Percentiles rank a stretch among this genome's conserved stretches.
These are phyloP conservation scores for Kodamaea jinghongensis DNA, from an alignment of 805 yeast species.

Conservation along the genomic window DNA sequence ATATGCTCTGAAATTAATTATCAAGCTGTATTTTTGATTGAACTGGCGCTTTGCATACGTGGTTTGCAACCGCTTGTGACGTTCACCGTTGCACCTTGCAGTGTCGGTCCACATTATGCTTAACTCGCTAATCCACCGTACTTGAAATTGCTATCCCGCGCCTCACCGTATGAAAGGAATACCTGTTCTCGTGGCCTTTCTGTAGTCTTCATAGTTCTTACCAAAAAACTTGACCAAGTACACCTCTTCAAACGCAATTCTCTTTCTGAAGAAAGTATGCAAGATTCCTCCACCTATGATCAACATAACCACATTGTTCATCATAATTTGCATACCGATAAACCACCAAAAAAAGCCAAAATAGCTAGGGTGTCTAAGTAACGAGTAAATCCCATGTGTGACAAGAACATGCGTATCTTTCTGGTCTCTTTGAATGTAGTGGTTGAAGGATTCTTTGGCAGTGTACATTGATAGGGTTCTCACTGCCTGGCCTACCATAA, in stretches of 20 bases:
- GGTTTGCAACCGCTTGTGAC: too few relatives aligned
- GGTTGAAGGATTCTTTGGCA: conserved; percentile 85
- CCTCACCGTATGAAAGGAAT: conserved; percentile 59
- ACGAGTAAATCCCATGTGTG: conserved; percentile 67
- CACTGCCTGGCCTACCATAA: conserved; percentile 60
- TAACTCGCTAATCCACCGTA: too few relatives aligned
- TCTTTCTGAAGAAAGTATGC: conserved; percentile 61
- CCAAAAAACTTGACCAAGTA: conserved; percentile 70
- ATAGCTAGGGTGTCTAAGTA: conserved; percentile 84
- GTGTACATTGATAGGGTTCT: conserved; percentile 83
- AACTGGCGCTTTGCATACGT: too few relatives aligned
- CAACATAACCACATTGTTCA: conserved; percentile 64
- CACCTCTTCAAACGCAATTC: conserved; percentile 73
- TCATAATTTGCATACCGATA: conserved; percentile 71
- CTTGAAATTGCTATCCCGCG: too few relatives aligned
- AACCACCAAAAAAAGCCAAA: conserved; percentile 95
- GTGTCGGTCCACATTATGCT: too few relatives aligned
- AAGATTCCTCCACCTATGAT: conserved; percentile 54
- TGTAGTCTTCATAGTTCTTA: conserved; percentile 56
- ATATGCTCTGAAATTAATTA: too few relatives aligned
- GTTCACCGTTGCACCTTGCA: too few relatives aligned
- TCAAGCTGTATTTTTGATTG: too few relatives aligned
- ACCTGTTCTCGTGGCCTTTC: conserved; percentile 45
- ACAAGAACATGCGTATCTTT: conserved; percentile 58
- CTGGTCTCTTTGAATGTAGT: conserved; percentile 58